Base-by-base conservation (phyloP, 129 eudicot genomes). In the Cynara cardunculus region DNA sequence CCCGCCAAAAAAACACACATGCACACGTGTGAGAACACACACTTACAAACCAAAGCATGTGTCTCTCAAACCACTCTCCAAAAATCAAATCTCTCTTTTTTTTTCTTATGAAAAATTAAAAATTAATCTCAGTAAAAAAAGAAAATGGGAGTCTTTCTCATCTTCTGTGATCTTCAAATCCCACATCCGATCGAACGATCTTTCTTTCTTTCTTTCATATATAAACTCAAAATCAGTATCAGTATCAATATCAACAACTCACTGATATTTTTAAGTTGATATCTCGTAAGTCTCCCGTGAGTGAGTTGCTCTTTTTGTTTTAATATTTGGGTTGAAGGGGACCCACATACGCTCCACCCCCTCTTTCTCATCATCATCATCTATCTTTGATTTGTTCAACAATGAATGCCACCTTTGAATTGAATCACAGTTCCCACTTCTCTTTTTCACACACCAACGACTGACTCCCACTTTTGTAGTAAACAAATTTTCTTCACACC, bases 1-100 rank as follows among this genome's bases (percentile, higher is more conserved):
- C 96, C 94, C 92, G 89, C 91, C 87, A 83, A 86, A 86, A 91
- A 87, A 86, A 71, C 91, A 89, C 84, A 80, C 87, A 75, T 74
- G 31, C 94, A 81, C 94, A 86, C 90, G 82, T 85, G 90, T 81
- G 82, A 37, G 74, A 84, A 64, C 73, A 83, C 87, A 81, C 84
- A 27, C 83, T 80, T 49, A 19, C 71, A 49, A 80, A 41, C 56
- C 77, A 74, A 74, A 79, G 88, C 73, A 87, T 83, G 92, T 62
- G 70, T 79, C 87, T 74, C 89, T 86, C 91, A 86, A 83, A 84
- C 84, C 89, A 89, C 88, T 86, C 89, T 72, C 77, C 75, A 66
- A 76, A 28, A 34, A 67, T 66, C 78, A 73, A 85, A 62, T 41
- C 78, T 37, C 21, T 67, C 10, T 80, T 8, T 56, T 11, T 35